These are phyloP conservation scores for Teratosphaeria viscida DNA, from an alignment of 2,329 filamentous ascomycete species.

Conservation along the genomic window DNA sequence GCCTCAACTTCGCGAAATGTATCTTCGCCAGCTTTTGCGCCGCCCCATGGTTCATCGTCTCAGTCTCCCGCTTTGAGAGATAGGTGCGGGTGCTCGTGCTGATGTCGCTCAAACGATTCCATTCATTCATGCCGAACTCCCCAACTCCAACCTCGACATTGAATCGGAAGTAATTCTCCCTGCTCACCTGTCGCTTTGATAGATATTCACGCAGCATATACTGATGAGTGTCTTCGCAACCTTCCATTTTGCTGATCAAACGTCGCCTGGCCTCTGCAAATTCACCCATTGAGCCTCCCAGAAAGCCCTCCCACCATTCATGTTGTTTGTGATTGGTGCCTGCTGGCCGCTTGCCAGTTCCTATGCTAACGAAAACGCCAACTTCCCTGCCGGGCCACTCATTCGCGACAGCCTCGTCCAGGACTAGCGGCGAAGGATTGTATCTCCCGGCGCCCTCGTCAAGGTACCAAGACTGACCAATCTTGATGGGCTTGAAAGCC, in stretches of 20 bases:
- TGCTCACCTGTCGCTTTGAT: constrained; percentile 60
- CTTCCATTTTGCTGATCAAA: constrained; percentile 86
- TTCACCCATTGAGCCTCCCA: constrained; percentile 59
- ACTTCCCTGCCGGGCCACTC: constrained; percentile 93
- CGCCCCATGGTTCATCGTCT: constrained; percentile 65
- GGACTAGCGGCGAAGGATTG: constrained; percentile 73
- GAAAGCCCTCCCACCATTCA: constrained; percentile 87
- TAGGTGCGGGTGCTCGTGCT: constrained; percentile 85
- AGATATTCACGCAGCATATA: constrained; percentile 74
- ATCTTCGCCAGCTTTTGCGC: constrained; percentile 77
- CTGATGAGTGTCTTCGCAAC: constrained; percentile 82
- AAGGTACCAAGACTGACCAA: constrained; percentile 87
- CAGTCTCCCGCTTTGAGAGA: constrained; percentile 60
- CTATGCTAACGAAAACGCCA: constrained; percentile 83
- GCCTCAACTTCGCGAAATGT: constrained; percentile 60
- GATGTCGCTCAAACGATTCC: constrained; percentile 87
- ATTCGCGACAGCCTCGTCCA: constrained; percentile 84
- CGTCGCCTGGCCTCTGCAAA: constrained; percentile 82
- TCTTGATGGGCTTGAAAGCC: constrained; percentile 90
- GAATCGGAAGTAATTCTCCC: constrained; percentile 88
- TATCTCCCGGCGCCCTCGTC: constrained; percentile 88
- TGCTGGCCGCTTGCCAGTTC: constrained; percentile 76
- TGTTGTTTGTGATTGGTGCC: constrained; percentile 58
- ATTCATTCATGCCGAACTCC: constrained; percentile 98
- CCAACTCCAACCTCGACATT: constrained; percentile 95